Conservation (phyloP, 2,329 filamentous ascomycete species). For the Neonectria sp. region DNA sequence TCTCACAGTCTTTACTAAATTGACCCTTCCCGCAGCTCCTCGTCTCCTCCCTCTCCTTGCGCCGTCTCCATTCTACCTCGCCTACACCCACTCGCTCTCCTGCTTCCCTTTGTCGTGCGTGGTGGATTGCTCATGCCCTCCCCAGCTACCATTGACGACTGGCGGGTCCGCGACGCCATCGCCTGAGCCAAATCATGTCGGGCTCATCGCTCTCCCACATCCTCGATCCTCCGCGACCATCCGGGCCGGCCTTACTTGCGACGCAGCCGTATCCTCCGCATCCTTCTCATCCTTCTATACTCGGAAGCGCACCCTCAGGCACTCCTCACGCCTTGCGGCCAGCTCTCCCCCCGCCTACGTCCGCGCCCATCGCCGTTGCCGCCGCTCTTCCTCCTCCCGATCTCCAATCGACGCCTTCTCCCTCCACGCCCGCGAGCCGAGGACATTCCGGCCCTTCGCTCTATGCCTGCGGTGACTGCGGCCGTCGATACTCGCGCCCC, state of each 20-base stretch:
- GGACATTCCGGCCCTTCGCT: constrained; percentile 52
- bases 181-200: constrained; percentile 47
- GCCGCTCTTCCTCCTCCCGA: constrained; percentile 7
- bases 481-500: constrained; percentile 66
- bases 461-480: constrained; percentile 68
- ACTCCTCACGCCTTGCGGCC: constrained; percentile 25
- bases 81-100: not conserved
- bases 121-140: constrained; percentile 22
- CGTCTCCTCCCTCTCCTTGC: not conserved
- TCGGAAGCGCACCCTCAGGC: not conserved
- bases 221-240: constrained; percentile 49
- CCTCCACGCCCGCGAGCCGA: constrained; percentile 24
- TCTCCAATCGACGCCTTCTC: constrained; percentile 18
- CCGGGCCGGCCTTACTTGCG: constrained; percentile 30
- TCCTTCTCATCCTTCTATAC: constrained; percentile 1
- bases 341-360: constrained; percentile 21
- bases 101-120: constrained; percentile 13
- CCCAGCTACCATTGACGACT: constrained; percentile 14
- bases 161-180: constrained; percentile 22
- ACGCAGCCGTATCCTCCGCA: constrained; percentile 39
- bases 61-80: not conserved
- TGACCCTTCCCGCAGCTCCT: not conserved
- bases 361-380: constrained; percentile 5
- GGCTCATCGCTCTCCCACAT: constrained; percentile 51
- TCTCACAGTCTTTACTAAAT: constrained; percentile 9